Evolutionary conservation across 2,329 filamentous ascomycete species (phyloP).

Genomic region (Spiromastix sp.): DNA sequence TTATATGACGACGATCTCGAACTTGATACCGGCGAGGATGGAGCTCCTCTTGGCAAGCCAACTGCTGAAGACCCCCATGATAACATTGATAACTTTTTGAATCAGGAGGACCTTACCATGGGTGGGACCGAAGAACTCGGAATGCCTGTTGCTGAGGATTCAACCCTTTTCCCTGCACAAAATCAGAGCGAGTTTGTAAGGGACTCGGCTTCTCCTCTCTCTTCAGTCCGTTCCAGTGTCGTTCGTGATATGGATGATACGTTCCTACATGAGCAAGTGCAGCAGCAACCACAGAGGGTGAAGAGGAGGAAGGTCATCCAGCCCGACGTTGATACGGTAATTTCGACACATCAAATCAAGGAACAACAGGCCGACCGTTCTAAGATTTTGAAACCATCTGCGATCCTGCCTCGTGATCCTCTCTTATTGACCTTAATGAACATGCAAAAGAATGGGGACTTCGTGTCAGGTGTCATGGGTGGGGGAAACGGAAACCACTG

Average conservation of each 20-base stretch:
- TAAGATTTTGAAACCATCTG: conserved; percentile 71
- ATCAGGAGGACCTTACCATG: conserved; percentile 39
- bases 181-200: conserved; percentile 26
- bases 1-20: conserved; percentile 43
- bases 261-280: conserved; percentile 44
- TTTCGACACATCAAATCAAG: conserved; percentile 68
- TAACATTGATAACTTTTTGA: conserved; percentile 50
- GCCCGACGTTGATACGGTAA: conserved; percentile 70
- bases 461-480: conserved; percentile 77
- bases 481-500: conserved; percentile 68
- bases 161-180: conserved; percentile 18
- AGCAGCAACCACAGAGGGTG: conserved; percentile 59
- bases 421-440: conserved; percentile 79
- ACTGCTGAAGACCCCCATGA: conserved; percentile 30
- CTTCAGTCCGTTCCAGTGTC: conserved; percentile 40
- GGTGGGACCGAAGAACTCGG: conserved; percentile 40
- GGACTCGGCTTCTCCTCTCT: conserved; percentile 44
- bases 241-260: conserved; percentile 52
- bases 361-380: conserved; percentile 77
- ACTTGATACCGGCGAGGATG: conserved; percentile 40
- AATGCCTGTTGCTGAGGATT: conserved; percentile 49
- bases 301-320: conserved; percentile 73
- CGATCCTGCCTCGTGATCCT: conserved; percentile 78
- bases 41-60: conserved; percentile 31
- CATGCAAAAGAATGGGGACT: conserved; percentile 82